A percentile compares a stretch with the other conserved stretches of the same genome.
Conservation (phyloP, 192 early-diverging fungal species). For the Rhizophagus clarus region DNA sequence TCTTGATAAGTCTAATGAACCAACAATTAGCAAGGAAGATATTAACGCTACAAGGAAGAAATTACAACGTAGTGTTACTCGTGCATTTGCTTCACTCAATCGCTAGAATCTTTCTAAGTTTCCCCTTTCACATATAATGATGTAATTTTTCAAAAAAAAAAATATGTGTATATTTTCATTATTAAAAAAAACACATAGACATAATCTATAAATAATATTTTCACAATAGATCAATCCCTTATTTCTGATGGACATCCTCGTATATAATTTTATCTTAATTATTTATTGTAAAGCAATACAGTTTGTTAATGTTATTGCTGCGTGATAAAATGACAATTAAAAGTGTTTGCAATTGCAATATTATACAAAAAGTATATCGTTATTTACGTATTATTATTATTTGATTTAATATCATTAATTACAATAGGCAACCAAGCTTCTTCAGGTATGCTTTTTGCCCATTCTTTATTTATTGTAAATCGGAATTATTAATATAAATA, state of each 20-base stretch:
- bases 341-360: no score
- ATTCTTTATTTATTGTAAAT: not conserved
- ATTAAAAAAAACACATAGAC: not conserved
- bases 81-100: conserved; percentile 57
- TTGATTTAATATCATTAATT: not conserved
- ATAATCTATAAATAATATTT: no score
- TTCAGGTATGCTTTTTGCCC: conserved; percentile 15
- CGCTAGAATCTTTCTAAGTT: not conserved
- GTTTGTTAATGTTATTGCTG: no score
- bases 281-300: no score
- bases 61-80: conserved; percentile 64
- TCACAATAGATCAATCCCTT: no score
- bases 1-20: conserved; percentile 59
- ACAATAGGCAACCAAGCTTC: conserved; percentile 17
- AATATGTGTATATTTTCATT: not conserved
- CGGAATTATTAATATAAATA: not conserved
- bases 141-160: not conserved
- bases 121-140: not conserved
- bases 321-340: no score
- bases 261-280: no score
- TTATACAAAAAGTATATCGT: no score
- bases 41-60: conserved; percentile 63
- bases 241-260: no score
- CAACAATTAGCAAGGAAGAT: conserved; percentile 47
- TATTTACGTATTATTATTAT: not conserved